Evolutionary conservation across 768 basidiomycete species (phyloP).

Genomic region (Boletellus ananas): DNA sequence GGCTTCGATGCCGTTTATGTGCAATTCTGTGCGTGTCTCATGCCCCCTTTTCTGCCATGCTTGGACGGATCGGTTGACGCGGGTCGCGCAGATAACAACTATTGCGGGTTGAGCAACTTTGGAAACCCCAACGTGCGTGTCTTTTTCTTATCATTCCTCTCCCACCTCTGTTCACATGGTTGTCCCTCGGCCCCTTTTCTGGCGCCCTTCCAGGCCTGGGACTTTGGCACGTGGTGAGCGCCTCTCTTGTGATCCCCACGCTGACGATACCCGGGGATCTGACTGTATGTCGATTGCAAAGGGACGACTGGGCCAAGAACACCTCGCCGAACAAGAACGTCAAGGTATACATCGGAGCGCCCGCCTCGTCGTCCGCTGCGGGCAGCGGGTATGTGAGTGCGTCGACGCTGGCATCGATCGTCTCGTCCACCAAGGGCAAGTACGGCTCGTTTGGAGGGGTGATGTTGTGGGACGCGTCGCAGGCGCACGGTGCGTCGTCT

Average conservation of each 20-base stretch:
- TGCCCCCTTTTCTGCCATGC: background rate
- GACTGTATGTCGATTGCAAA: slow-evolving; percentile 5
- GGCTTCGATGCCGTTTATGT: slow-evolving; percentile 50
- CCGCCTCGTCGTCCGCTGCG: slow-evolving; percentile 39
- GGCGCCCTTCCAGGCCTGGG: slow-evolving; percentile 38
- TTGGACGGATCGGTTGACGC: background rate
- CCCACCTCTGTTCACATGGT: background rate
- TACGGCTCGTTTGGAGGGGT: slow-evolving; percentile 47
- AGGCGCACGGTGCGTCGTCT: slow-evolving; percentile 38
- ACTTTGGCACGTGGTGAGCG: slow-evolving; percentile 38
- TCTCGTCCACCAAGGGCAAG: slow-evolving; percentile 30
- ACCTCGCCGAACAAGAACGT: slow-evolving; percentile 42
- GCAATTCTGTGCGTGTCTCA: slow-evolving; percentile 38
- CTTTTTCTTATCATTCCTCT: background rate
- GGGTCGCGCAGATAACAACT: slow-evolving; percentile 41
- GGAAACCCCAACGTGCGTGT: slow-evolving; percentile 38
- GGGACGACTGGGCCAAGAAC: slow-evolving; percentile 46
- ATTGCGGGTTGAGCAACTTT: slow-evolving; percentile 39
- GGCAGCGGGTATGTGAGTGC: slow-evolving; percentile 39
- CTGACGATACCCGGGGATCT: no score
- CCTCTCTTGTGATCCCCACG: background rate
- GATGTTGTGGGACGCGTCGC: slow-evolving; percentile 42
- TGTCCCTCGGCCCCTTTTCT: no score
- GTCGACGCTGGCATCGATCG: slow-evolving; percentile 30
- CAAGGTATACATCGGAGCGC: slow-evolving; percentile 48